Base-by-base conservation (phyloP, 2,329 filamentous ascomycete species). In the Fusarium tanahbumbuense region DNA sequence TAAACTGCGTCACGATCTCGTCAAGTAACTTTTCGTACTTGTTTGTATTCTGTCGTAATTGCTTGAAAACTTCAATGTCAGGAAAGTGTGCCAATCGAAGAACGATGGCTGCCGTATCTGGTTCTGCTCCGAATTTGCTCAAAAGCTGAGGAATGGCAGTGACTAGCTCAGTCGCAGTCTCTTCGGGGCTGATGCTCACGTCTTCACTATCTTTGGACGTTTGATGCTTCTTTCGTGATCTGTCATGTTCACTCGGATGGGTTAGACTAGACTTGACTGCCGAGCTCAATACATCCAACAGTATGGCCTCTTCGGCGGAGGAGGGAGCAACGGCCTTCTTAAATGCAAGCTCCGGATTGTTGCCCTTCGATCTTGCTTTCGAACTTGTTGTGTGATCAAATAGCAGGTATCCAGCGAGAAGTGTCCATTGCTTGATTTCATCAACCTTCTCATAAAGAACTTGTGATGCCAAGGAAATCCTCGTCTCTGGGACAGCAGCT, bases 1-100 rank as follows among this genome's bases (percentile, higher is more conserved):
- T 90, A 81, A 99, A 98, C 75, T 99, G 96, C 61, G 93, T 93
- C 78, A 93, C 94, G 73, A 98, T 93, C 75, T 98, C 94, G 72
- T 97, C 94, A 3, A 99, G 84, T 30, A 98, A 83, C 23, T 91
- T 89, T 9, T 91, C 88, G 76, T 97, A 97, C 3, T 90, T 91
- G 3, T 91, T 90, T 1, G 93, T 89, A 71, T 97, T 93, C 77
- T 97, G 94, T 54, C 94, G 91, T 40, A 98, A 84, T 75, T 97
- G 93, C 76, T 94, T 91, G 76, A 98, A 97, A 23, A 94, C 88
- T 42, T 95, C 92, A 2, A 98, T 86, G 71, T 97, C 93, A 23
- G 99, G 88, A 41, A 93, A 89, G 76, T 95, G 93, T 77, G 97
- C 93, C 45, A 99, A 84, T 32, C 93, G 89, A 25, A 99, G 85